Percentiles rank a stretch among this genome's conserved stretches.
Evolutionary conservation across 2,329 filamentous ascomycete genomes (phyloP).

Genomic region (Xylariaceae sp.): DNA sequence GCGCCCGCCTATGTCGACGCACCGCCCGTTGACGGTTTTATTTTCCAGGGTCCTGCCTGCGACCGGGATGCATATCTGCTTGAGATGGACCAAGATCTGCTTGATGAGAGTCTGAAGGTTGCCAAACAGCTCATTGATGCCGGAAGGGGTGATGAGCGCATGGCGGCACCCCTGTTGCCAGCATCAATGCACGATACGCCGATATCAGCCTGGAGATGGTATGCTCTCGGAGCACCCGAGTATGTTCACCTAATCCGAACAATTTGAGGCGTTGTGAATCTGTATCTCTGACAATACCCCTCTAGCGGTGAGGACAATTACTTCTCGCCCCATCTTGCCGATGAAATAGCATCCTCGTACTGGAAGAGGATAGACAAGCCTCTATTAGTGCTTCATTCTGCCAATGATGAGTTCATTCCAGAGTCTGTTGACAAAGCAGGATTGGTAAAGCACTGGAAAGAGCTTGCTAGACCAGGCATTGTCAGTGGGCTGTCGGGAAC

Average conservation of each 20-base stretch:
- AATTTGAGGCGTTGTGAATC: background rate
- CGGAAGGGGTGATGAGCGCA: conserved; percentile 49
- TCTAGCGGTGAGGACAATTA: conserved; percentile 72
- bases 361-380: conserved; percentile 61
- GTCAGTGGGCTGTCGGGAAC: conserved; percentile 48
- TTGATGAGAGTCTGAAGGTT: conserved; percentile 42
- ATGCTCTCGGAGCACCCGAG: conserved; percentile 47
- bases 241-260: conserved; percentile 32
- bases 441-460: conserved; percentile 54
- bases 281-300: background rate
- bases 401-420: conserved; percentile 61
- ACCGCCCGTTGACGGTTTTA: conserved; percentile 62
- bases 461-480: conserved; percentile 37
- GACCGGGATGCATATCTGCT: conserved; percentile 62
- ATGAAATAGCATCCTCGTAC: conserved; percentile 51
- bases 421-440: conserved; percentile 49
- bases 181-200: conserved; percentile 37
- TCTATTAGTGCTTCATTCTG: conserved; percentile 61
- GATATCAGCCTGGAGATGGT: conserved; percentile 49
- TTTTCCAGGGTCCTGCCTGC: conserved; percentile 74
- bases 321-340: conserved; percentile 71
- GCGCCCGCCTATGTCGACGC: conserved; percentile 36
- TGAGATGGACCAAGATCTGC: conserved; percentile 39
- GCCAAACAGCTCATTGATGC: conserved; percentile 52
- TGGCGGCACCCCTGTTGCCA: conserved; percentile 46